Percentiles rank a stretch among this genome's conserved stretches.
These are phyloP conservation scores for Isabelozyma gotoi DNA, from an alignment of 805 yeast genomes.

Conservation along the genomic window DNA sequence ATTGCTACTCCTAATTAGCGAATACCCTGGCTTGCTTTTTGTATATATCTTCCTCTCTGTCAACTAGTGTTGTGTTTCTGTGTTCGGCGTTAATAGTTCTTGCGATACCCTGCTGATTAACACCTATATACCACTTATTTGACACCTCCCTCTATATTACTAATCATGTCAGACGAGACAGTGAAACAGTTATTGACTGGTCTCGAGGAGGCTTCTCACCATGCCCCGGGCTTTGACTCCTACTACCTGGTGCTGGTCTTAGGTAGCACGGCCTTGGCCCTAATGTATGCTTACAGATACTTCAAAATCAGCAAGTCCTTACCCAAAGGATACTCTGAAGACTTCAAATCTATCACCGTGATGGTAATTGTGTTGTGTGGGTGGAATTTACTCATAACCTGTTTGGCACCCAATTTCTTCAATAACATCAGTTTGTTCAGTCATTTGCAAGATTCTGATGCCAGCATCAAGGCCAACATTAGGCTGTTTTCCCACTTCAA, in stretches of 20 bases:
- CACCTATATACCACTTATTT: no score
- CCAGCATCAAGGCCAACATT: background rate
- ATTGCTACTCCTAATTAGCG: no score
- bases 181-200: background rate
- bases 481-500: background rate
- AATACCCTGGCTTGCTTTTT: no score
- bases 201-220: background rate
- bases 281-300: conserved; percentile 4
- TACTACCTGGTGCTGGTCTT: background rate
- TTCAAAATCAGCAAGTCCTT: conserved; percentile 1
- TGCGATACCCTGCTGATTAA: no score
- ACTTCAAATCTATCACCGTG: conserved; percentile 2
- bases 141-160: background rate
- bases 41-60: no score
- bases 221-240: background rate
- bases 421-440: background rate
- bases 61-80: no score
- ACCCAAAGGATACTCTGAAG: conserved; percentile 8
- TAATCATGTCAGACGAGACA: background rate
- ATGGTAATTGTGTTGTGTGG: conserved; percentile 1
- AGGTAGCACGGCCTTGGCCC: background rate
- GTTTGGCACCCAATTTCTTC: background rate
- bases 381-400: conserved; percentile 5
- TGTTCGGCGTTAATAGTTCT: no score
- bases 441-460: background rate